A percentile compares a stretch with the other conserved stretches of the same genome.
These are phyloP conservation scores for Colletotrichum abscissum DNA, from an alignment of 2,329 filamentous ascomycete species.

Conservation along the genomic window DNA sequence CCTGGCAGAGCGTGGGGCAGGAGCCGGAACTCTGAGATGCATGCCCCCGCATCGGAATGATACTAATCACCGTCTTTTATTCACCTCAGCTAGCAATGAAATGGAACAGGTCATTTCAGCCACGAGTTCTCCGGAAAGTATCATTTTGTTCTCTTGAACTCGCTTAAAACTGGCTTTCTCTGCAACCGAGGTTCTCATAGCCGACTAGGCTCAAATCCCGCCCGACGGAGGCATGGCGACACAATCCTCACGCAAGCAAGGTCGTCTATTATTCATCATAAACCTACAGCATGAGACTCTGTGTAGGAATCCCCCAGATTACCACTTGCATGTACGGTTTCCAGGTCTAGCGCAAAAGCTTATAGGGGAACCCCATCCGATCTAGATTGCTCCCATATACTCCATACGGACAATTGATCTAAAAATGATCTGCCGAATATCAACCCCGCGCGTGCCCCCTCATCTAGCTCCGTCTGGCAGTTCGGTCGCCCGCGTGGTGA, in stretches of 20 bases:
- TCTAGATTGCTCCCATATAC: not conserved
- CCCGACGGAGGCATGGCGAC: slow-evolving; percentile 1
- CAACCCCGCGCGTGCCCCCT: slow-evolving; percentile 21
- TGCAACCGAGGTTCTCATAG: not conserved
- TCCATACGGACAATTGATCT: not conserved
- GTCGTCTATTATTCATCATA: not conserved
- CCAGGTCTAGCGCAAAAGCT: not conserved
- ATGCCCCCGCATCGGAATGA: not conserved
- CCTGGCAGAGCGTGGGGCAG: not conserved
- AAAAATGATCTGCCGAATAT: slow-evolving; percentile 7
- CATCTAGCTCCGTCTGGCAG: not conserved
- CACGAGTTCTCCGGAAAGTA: not conserved
- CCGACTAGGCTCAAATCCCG: not conserved
- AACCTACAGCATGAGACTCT: not conserved
- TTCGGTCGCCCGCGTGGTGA: slow-evolving; percentile 14
- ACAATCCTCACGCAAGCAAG: not conserved
- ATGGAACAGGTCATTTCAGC: not conserved
- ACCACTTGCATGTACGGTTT: not conserved
- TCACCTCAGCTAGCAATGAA: not conserved
- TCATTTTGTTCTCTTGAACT: not conserved
- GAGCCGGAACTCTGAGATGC: not conserved
- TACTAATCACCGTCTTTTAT: not conserved
- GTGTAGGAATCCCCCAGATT: no score
- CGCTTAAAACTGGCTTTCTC: not conserved
- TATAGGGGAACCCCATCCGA: slow-evolving; percentile 2